phyloP scores from a whole-genome alignment of 2,329 filamentous ascomycete genomes.

The Fusarium mundagurra region DNA sequence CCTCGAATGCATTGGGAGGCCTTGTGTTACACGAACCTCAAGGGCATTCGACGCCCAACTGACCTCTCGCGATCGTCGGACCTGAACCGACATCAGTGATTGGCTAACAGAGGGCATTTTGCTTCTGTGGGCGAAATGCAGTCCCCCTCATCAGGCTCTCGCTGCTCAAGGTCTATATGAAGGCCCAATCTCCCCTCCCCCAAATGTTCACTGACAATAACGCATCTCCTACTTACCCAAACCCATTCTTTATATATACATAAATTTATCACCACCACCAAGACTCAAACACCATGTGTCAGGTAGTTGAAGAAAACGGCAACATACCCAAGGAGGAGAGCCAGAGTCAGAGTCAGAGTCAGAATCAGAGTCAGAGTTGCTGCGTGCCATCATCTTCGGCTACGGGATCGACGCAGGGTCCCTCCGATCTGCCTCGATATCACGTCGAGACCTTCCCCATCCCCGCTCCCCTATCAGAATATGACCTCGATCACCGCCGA shows the following conservation, averaged over 20 bases:
- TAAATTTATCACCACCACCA: neutral
- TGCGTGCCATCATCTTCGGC: neutral
- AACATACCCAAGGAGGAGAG: neutral
- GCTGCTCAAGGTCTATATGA: neutral
- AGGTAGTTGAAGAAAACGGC: neutral
- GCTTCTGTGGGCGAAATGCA: neutral
- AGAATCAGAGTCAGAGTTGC: neutral
- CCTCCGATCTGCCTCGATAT: neutral
- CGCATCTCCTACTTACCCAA: neutral
- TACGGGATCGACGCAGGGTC: neutral
- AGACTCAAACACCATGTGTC: neutral
- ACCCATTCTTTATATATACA: neutral
- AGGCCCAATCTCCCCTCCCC: neutral
- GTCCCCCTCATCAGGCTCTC: no score
- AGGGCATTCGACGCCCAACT: neutral
- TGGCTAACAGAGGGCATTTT: rapidly evolving
- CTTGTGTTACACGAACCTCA: neutral
- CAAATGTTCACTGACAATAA: neutral
- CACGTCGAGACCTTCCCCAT: neutral
- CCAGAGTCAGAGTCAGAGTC: neutral
- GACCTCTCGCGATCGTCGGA: neutral
- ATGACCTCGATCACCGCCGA: conserved; percentile 4
- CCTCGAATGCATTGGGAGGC: neutral
- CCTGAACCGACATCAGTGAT: rapidly evolving
- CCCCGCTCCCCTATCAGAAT: neutral